These are phyloP conservation scores for Blastobotrys elegans DNA, from an alignment of 1,139 yeast species.

Conservation along the genomic window DNA sequence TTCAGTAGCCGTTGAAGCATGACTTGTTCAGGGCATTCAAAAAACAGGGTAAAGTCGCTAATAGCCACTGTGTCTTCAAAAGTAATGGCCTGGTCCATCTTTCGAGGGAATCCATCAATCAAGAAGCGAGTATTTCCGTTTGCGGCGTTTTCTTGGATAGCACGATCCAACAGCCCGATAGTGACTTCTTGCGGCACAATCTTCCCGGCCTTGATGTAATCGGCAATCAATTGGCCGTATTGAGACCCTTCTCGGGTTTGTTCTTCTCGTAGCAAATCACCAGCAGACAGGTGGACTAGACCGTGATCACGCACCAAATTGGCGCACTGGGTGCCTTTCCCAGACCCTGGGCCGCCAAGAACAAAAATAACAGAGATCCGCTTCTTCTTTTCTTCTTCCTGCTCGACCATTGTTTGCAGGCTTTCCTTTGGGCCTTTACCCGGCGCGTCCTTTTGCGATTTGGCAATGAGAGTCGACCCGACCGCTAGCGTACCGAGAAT, in stretches of 20 bases:
- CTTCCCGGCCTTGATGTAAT: slow-evolving; percentile 76
- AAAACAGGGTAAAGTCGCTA: slow-evolving; percentile 76
- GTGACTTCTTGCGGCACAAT: slow-evolving; percentile 98
- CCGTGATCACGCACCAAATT: slow-evolving; percentile 73
- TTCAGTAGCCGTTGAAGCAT: slow-evolving; percentile 82
- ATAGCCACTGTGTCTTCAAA: slow-evolving; percentile 78
- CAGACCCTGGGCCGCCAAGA: slow-evolving; percentile 79
- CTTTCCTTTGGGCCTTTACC: slow-evolving; percentile 9
- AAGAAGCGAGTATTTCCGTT: slow-evolving; percentile 62
- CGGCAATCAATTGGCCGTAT: slow-evolving; percentile 80
- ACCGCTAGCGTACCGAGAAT: slow-evolving; percentile 15
- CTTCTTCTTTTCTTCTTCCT: background rate
- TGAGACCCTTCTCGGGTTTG: slow-evolving; percentile 77
- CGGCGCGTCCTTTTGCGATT: background rate
- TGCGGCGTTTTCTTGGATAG: slow-evolving; percentile 52
- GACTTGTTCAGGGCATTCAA: slow-evolving; percentile 87
- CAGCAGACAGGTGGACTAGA: slow-evolving; percentile 88
- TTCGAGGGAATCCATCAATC: slow-evolving; percentile 95
- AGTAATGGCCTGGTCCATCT: slow-evolving; percentile 94
- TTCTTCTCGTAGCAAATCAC: slow-evolving; percentile 90
- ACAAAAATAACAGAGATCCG: slow-evolving; percentile 72
- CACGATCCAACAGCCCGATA: slow-evolving; percentile 72
- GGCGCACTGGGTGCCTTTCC: slow-evolving; percentile 95
- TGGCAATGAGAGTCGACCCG: slow-evolving; percentile 14
- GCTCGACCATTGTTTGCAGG: slow-evolving; percentile 10